Evolutionary conservation across 1,139 yeast genomes (phyloP).

Genomic region (Kluyveromyces sp.): DNA sequence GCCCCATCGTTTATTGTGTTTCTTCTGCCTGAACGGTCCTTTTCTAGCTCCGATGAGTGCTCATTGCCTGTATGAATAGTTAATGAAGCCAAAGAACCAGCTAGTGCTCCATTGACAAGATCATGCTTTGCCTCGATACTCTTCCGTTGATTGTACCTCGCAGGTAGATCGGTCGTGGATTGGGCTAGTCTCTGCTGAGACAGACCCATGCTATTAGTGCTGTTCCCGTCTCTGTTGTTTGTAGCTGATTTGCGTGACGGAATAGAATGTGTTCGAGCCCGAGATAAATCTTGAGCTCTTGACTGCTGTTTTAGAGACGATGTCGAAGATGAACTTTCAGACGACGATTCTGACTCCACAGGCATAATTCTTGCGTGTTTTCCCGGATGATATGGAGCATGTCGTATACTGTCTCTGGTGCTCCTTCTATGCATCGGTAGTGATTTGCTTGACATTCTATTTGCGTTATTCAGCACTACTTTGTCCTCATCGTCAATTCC

Average conservation of each 20-base stretch:
- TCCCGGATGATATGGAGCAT: conserved; percentile 10
- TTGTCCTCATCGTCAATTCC: conserved; percentile 6
- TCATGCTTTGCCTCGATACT: background rate
- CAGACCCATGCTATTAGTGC: background rate
- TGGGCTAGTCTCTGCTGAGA: background rate
- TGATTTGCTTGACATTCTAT: conserved; percentile 3
- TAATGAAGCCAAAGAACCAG: background rate
- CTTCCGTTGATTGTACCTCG: background rate
- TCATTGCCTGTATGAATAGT: background rate
- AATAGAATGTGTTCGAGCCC: background rate
- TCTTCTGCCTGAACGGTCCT: background rate
- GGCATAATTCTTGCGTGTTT: conserved; percentile 12
- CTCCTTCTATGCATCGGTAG: conserved; percentile 4
- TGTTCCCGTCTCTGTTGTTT: background rate
- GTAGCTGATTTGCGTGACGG: background rate
- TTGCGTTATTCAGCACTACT: conserved; percentile 9
- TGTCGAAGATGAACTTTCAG: conserved; percentile 1
- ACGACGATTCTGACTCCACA: conserved; percentile 4
- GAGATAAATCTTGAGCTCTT: background rate
- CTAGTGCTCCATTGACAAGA: background rate
- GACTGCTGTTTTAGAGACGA: background rate
- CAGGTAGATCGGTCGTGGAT: background rate
- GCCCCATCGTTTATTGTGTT: conserved; percentile 11
- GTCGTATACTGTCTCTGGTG: conserved; percentile 11
- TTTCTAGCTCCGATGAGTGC: background rate